phyloP scores from a whole-genome alignment of 2,329 filamentous ascomycete species.

The Penicillium sp. region DNA sequence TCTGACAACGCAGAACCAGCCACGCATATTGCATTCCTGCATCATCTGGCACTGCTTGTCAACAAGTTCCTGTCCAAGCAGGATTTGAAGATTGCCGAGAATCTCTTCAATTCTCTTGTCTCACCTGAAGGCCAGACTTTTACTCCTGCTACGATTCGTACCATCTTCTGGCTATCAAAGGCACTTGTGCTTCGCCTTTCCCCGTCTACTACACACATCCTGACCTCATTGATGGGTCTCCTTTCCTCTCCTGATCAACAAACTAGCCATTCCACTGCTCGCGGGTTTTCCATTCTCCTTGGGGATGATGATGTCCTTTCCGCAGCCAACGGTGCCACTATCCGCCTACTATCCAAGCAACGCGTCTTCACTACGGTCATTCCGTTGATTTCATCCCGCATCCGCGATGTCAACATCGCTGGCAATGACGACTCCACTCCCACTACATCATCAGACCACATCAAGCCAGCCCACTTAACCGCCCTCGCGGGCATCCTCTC shows the following conservation, averaged over 20 bases:
- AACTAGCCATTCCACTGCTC: constrained; percentile 54
- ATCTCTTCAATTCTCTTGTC: constrained; percentile 35
- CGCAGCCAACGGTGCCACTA: constrained; percentile 60
- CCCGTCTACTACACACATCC: constrained; percentile 51
- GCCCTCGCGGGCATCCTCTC: constrained; percentile 63
- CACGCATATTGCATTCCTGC: constrained; percentile 42
- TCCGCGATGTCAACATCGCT: constrained; percentile 45
- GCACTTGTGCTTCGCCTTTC: constrained; percentile 57
- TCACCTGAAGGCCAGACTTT: constrained; percentile 23
- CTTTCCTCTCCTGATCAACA: constrained; percentile 45
- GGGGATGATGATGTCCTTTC: constrained; percentile 62
- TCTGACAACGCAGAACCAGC: constrained; percentile 30
- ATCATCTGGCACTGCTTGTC: constrained; percentile 42
- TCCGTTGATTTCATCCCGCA: constrained; percentile 56
- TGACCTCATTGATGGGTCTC: constrained; percentile 51
- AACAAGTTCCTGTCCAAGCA: constrained; percentile 44
- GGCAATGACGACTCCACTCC: constrained; percentile 33
- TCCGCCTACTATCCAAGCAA: constrained; percentile 64
- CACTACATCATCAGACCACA: constrained; percentile 20
- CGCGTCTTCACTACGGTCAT: constrained; percentile 62
- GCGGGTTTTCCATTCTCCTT: constrained; percentile 60
- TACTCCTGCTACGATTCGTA: constrained; percentile 48
- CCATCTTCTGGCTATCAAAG: constrained; percentile 63
- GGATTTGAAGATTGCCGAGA: constrained; percentile 31
- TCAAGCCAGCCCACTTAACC: constrained; percentile 63